Conservation (phyloP, 306 rosid species). For the Sechiopsis laciniata region DNA sequence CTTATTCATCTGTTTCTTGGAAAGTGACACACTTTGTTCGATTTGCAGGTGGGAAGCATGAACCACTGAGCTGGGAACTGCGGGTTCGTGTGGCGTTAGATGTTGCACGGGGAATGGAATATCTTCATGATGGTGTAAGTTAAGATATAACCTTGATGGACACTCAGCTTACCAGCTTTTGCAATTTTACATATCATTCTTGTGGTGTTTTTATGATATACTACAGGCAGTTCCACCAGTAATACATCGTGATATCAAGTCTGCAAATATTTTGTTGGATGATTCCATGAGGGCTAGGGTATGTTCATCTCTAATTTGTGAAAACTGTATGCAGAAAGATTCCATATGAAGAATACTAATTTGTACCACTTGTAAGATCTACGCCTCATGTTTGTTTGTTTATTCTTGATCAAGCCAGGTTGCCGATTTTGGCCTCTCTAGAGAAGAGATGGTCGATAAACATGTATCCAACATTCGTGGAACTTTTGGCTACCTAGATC, state of each 20-base stretch:
- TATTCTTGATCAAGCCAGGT: conserved; percentile 53
- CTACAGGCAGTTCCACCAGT: conserved; percentile 96
- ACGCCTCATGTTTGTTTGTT: neutral
- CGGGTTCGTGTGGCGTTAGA: conserved; percentile 83
- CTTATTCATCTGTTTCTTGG: conserved; percentile 1
- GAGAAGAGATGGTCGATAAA: conserved; percentile 87
- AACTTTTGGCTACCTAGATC: conserved; percentile 92
- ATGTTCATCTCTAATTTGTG: conserved; percentile 22
- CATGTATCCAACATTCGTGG: conserved; percentile 77
- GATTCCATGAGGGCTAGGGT: conserved; percentile 94
- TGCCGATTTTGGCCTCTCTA: conserved; percentile 93
- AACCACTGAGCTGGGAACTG: conserved; percentile 72
- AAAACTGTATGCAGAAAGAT: neutral
- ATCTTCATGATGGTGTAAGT: conserved; percentile 98
- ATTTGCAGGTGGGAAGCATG: conserved; percentile 50
- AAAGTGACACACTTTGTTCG: conserved; percentile 12
- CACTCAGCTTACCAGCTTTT: neutral
- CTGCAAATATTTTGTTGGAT: conserved; percentile 79
- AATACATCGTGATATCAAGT: conserved; percentile 89
- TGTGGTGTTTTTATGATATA: neutral
- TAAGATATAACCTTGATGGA: conserved; percentile 7
- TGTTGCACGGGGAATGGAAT: conserved; percentile 91
- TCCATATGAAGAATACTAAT: neutral
- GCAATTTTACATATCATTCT: conserved; percentile 3
- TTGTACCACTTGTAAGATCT: neutral